Evolutionary conservation across 2,329 filamentous ascomycete species (phyloP).

Genomic region (Claviceps sp.): DNA sequence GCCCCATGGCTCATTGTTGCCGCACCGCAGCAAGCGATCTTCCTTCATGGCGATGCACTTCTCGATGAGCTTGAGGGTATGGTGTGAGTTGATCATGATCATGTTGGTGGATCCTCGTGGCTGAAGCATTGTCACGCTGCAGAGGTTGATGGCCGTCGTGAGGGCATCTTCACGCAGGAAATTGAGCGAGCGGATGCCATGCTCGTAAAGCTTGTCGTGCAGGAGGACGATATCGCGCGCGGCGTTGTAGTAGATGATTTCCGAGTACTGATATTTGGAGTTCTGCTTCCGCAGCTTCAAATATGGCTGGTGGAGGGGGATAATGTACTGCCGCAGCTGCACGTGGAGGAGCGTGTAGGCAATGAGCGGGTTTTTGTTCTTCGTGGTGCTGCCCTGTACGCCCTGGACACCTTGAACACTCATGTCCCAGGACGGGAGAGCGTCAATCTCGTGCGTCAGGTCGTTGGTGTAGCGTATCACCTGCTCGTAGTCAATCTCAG

Average conservation of each 20-base stretch:
- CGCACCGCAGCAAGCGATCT: constrained; percentile 45
- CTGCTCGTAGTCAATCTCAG: constrained; percentile 46
- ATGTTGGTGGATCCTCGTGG: constrained; percentile 44
- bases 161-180: constrained; percentile 47
- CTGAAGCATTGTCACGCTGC: constrained; percentile 47
- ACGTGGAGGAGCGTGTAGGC: constrained; percentile 48
- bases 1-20: constrained; percentile 51
- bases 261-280: constrained; percentile 48
- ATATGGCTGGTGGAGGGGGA: constrained; percentile 47
- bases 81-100: constrained; percentile 48
- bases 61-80: constrained; percentile 47
- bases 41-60: constrained; percentile 48
- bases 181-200: constrained; percentile 44
- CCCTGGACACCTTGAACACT: constrained; percentile 21
- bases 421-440: constrained; percentile 41
- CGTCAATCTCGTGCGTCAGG: constrained; percentile 46
- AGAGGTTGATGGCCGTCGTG: constrained; percentile 46
- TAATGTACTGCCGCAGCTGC: constrained; percentile 47
- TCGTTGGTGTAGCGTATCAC: constrained; percentile 48
- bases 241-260: constrained; percentile 50
- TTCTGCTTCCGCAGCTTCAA: constrained; percentile 45
- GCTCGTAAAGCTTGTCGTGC: constrained; percentile 45
- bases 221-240: constrained; percentile 48
- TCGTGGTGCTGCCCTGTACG: constrained; percentile 1
- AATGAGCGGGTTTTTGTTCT: constrained; percentile 40